Evolutionary conservation across 1,139 yeast genomes (phyloP).

Genomic region (Blastobotrys aristatus): DNA sequence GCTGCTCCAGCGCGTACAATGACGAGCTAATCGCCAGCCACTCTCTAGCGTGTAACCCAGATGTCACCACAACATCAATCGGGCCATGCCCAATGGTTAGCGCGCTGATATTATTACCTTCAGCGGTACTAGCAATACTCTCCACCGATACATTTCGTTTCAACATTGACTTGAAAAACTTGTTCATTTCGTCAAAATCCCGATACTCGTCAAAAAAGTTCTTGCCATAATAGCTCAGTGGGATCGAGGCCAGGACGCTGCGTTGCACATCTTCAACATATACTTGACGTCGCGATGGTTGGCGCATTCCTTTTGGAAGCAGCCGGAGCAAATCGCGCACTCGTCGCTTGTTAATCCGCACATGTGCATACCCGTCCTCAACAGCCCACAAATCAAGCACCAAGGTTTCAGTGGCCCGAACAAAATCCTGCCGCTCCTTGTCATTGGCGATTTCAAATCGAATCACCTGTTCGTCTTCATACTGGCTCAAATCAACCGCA

Average conservation of each 20-base stretch:
- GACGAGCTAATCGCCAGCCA: conserved; percentile 78
- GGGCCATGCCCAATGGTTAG: conserved; percentile 50
- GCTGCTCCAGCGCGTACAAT: conserved; percentile 53
- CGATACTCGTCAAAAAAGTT: conserved; percentile 66
- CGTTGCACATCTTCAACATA: conserved; percentile 32
- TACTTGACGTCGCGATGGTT: conserved; percentile 20
- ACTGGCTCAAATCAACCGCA: conserved; percentile 36
- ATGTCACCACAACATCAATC: conserved; percentile 55
- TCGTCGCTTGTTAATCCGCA: conserved; percentile 27
- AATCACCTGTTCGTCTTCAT: conserved; percentile 48
- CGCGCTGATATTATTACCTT: conserved; percentile 64
- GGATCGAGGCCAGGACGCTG: conserved; percentile 27
- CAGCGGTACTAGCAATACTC: conserved; percentile 67
- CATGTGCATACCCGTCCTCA: conserved; percentile 27
- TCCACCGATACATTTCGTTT: conserved; percentile 48
- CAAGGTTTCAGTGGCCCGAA: conserved; percentile 29
- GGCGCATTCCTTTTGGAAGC: conserved; percentile 30
- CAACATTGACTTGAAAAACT: conserved; percentile 31
- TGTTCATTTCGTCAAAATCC: conserved; percentile 56
- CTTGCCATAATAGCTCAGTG: conserved; percentile 10
- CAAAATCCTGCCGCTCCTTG: conserved; percentile 27
- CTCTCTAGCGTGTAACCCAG: conserved; percentile 87
- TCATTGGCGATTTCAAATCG: conserved; percentile 37
- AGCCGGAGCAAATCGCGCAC: conserved; percentile 28
- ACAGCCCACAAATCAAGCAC: conserved; percentile 38